phyloP scores from a whole-genome alignment of 2,329 filamentous ascomycete species.

The Phoma sp. region DNA sequence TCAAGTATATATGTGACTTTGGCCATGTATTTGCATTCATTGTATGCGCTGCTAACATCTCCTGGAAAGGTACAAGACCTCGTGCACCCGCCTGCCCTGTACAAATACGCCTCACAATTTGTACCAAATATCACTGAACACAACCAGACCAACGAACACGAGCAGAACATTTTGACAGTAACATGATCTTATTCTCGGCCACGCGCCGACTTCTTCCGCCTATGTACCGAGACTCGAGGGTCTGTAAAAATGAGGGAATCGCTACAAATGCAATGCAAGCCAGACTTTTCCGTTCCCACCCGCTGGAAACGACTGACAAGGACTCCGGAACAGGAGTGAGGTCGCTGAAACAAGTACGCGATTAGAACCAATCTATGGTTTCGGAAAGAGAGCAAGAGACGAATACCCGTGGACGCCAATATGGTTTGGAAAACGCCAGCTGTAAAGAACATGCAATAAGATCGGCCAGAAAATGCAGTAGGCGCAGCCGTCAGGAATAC shows the following conservation, averaged over 20 bases:
- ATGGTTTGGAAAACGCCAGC: conserved; percentile 30
- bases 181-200: conserved; percentile 31
- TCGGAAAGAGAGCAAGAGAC: conserved; percentile 27
- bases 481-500: conserved; percentile 37
- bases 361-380: conserved; percentile 43
- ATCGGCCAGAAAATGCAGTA: conserved; percentile 44
- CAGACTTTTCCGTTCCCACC: conserved; percentile 39
- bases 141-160: conserved; percentile 9
- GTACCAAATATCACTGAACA: not conserved
- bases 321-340: conserved; percentile 39
- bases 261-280: conserved; percentile 41
- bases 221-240: conserved; percentile 34
- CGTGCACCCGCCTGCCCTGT: not conserved
- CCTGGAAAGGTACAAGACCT: not conserved
- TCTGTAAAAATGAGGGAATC: conserved; percentile 32
- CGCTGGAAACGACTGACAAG: conserved; percentile 25
- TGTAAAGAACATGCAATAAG: conserved; percentile 41
- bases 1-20: conserved; percentile 15
- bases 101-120: conserved; percentile 11
- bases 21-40: conserved; percentile 30
- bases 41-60: conserved; percentile 5
- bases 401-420: conserved; percentile 28
- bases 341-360: conserved; percentile 33
- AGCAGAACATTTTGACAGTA: conserved; percentile 19
- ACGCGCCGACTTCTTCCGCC: conserved; percentile 18